Evolutionary conservation across 2,329 filamentous ascomycete species (phyloP), one percentile per base, ranked within the genome.

Genomic region (Colletotrichum sublineola): DNA sequence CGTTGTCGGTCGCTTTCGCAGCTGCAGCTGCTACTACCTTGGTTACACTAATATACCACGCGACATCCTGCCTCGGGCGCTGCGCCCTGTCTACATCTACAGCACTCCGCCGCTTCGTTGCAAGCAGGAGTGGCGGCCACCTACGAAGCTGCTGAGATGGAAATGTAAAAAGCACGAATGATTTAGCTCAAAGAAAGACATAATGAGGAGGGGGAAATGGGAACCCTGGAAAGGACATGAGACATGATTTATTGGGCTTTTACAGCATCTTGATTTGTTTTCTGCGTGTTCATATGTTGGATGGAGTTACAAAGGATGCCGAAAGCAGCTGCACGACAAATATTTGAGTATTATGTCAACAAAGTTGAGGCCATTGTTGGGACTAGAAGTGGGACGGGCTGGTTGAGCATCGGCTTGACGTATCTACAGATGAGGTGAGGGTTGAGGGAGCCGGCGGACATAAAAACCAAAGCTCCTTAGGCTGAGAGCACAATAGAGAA

Each of bases 171-270:
- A 24, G 20, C 15, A 46, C 24, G 36, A 8, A 65, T 38, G 55
- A 48, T 58, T 40, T 24, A 24, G 58, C 33, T 65, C 48, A 68
- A 73, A 29, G 6, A 46, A 62, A 29, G 62, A 53, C 66, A 29
- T 53, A 63, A 71, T 67, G 71, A 71, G 56, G 53, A 11, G 57
- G 40, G 38, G n/a, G 29, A 52, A 31, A 50, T 18, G n/a, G 24
- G n/a, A 53, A 42, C 29, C 1, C 24, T 18, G 61, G 55, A 15
- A 61, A 18, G 46, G 68, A 29, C 2, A 73, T 18, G 71, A 48
- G 71, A 63, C 38, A 73, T 73, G 71, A 73, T 60, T 24, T 69
- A 24, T 68, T 20, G 40, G 50, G 64, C 64, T 71, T 71, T 52
- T 24, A 42, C 40, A 29, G 56, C 68, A 70, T 38, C 40, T 63